Conservation (phyloP, 164 flowering plant species). For the Kalanchoe fedtschenkoi region DNA sequence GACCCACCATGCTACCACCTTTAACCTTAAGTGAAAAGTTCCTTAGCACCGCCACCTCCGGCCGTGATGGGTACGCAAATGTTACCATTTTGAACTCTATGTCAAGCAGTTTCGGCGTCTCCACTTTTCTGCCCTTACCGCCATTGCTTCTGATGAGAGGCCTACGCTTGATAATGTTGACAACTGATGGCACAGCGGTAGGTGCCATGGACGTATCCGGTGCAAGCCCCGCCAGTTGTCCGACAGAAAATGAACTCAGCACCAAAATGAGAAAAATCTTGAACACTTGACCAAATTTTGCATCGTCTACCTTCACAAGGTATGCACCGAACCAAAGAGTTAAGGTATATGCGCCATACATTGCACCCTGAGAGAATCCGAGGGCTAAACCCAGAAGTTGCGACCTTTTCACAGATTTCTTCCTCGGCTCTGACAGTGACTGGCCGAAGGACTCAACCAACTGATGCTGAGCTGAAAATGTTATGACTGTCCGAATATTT, state of each 20-base stretch:
- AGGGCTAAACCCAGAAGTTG: constrained; percentile 51
- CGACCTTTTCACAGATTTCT: constrained; percentile 36
- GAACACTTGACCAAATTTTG: constrained; percentile 41
- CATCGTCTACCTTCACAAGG: constrained; percentile 24
- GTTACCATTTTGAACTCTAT: constrained; percentile 52
- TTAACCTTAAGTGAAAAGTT: constrained; percentile 45
- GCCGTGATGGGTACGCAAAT: constrained; percentile 67
- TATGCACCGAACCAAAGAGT: constrained; percentile 55
- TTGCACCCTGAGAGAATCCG: constrained; percentile 64
- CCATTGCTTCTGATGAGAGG: constrained; percentile 31
- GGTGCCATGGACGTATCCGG: constrained; percentile 64
- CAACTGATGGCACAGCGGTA: constrained; percentile 43
- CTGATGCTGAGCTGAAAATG: constrained; percentile 54
- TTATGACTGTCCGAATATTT: constrained; percentile 52
- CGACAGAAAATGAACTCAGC: constrained; percentile 68
- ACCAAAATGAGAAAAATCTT: constrained; percentile 69
- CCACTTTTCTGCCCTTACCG: constrained; percentile 32
- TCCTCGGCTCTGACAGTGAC: constrained; percentile 46
- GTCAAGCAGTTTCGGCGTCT: constrained; percentile 24
- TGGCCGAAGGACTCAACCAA: constrained; percentile 42
- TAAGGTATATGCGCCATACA: constrained; percentile 71
- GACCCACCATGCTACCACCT: constrained; percentile 56
- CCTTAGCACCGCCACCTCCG: constrained; percentile 37
- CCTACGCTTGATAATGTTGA: constrained; percentile 30
- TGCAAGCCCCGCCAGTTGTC: constrained; percentile 73